These are phyloP conservation scores for Macadamia tetraphylla DNA, from an alignment of 164 flowering plant genomes.

Conservation along the genomic window DNA sequence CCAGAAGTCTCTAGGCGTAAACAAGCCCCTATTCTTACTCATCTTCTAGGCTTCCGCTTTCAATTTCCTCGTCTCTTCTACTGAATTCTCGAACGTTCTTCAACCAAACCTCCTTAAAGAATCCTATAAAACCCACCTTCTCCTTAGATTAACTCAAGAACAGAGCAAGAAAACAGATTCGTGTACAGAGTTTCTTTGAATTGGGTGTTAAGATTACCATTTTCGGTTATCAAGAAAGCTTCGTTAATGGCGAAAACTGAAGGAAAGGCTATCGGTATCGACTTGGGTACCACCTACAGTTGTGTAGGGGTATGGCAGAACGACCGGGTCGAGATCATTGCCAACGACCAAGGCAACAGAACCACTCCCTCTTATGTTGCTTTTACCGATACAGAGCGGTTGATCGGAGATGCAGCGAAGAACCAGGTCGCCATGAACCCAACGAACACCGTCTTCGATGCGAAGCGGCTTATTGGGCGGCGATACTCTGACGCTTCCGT, in stretches of 20 bases:
- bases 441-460: conserved; percentile 32
- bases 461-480: conserved; percentile 24
- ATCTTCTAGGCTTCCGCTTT: too few relatives aligned
- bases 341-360: conserved; percentile 35
- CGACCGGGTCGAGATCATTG: conserved; percentile 31
- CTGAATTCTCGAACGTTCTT: too few relatives aligned
- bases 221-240: neutral
- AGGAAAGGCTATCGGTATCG: conserved; percentile 29
- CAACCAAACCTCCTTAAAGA: too few relatives aligned
- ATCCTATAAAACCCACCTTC: too few relatives aligned
- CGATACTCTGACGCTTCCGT: conserved; percentile 22
- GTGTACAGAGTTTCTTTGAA: too few relatives aligned
- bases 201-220: too few relatives aligned
- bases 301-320: conserved; percentile 33
- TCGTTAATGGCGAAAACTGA: conserved; percentile 12
- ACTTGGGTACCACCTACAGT: conserved; percentile 31
- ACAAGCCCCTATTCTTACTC: too few relatives aligned
- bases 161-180: too few relatives aligned
- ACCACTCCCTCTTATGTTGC: conserved; percentile 39
- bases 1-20: too few relatives aligned
- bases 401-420: conserved; percentile 35
- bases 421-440: conserved; percentile 35
- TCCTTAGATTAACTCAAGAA: too few relatives aligned
- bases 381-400: conserved; percentile 33
- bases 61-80: too few relatives aligned